phyloP scores from a whole-genome alignment of 1,139 yeast genomes.

The Tardiomyces depauwii region DNA sequence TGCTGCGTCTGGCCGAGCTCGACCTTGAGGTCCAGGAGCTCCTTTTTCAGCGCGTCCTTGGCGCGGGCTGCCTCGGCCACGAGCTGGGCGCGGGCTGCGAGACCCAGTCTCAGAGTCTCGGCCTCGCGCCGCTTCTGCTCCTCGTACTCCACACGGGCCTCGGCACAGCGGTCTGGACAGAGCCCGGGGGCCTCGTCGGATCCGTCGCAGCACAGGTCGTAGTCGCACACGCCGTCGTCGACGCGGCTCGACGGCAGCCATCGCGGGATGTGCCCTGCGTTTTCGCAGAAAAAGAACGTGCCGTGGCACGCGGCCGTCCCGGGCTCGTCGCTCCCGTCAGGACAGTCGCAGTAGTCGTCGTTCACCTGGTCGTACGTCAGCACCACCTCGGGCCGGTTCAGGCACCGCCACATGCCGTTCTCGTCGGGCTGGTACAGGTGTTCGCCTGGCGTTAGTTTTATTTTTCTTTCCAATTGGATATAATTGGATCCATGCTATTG shows the following conservation, averaged over 20 bases:
- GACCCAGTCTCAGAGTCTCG: constrained; percentile 26
- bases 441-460: not conserved
- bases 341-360: constrained; percentile 91
- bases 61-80: constrained; percentile 15
- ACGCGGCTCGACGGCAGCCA: constrained; percentile 45
- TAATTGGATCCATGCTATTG: no score
- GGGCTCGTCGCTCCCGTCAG: constrained; percentile 97
- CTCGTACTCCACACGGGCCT: constrained; percentile 31
- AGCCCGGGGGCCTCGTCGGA: constrained; percentile 56
- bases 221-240: constrained; percentile 90
- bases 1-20: constrained; percentile 6
- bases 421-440: constrained; percentile 38
- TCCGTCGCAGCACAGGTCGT: constrained; percentile 87
- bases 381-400: constrained; percentile 50
- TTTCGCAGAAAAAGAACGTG: constrained; percentile 60
- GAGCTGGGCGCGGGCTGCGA: constrained; percentile 24
- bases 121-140: constrained; percentile 20
- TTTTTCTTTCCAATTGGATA: no score
- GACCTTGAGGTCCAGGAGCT: constrained; percentile 9
- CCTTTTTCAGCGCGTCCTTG: constrained; percentile 13
- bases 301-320: constrained; percentile 79
- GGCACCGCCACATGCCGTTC: constrained; percentile 54
- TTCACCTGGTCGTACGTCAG: constrained; percentile 56
- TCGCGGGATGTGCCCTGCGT: constrained; percentile 46
- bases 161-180: constrained; percentile 52